These are phyloP conservation scores for Ceratobasidium sp. DNA, from an alignment of 1,284 basidiomycete species.

Conservation along the genomic window DNA sequence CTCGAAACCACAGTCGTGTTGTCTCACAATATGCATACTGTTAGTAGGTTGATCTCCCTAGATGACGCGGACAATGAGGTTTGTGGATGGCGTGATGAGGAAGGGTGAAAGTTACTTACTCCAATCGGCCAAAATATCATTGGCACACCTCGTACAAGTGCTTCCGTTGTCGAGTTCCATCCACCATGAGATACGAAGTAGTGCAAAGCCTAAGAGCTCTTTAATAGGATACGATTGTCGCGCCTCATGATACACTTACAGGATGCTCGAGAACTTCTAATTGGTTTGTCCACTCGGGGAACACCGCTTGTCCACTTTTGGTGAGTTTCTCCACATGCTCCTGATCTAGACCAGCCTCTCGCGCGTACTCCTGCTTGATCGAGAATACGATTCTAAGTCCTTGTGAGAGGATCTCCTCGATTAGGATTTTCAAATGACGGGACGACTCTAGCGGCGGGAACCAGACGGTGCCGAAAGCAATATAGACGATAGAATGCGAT, in stretches of 20 bases:
- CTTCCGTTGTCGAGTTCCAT: slow-evolving; percentile 12
- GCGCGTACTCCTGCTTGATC: background rate
- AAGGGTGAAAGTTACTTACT: background rate
- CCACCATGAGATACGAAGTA: slow-evolving; percentile 38
- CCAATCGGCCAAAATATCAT: slow-evolving; percentile 44
- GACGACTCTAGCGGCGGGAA: slow-evolving; percentile 16
- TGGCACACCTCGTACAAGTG: slow-evolving; percentile 23
- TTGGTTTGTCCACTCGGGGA: slow-evolving; percentile 41
- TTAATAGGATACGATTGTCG: background rate
- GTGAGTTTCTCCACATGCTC: background rate
- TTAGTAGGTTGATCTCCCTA: slow-evolving; percentile 39
- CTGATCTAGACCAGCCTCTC: background rate
- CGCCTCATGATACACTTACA: background rate
- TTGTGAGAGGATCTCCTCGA: slow-evolving; percentile 15
- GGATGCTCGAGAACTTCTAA: slow-evolving; percentile 38
- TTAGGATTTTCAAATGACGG: slow-evolving; percentile 9
- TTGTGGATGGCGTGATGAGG: background rate
- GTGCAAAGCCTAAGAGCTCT: slow-evolving; percentile 12
- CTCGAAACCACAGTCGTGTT: slow-evolving; percentile 37
- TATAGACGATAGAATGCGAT: slow-evolving; percentile 29
- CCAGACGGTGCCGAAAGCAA: slow-evolving; percentile 37
- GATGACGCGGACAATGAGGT: background rate
- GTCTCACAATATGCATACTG: slow-evolving; percentile 12
- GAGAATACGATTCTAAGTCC: slow-evolving; percentile 15
- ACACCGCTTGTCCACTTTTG: slow-evolving; percentile 20